phyloP scores from a whole-genome alignment of 441 rosid species.

The Gossypium davidsonii region DNA sequence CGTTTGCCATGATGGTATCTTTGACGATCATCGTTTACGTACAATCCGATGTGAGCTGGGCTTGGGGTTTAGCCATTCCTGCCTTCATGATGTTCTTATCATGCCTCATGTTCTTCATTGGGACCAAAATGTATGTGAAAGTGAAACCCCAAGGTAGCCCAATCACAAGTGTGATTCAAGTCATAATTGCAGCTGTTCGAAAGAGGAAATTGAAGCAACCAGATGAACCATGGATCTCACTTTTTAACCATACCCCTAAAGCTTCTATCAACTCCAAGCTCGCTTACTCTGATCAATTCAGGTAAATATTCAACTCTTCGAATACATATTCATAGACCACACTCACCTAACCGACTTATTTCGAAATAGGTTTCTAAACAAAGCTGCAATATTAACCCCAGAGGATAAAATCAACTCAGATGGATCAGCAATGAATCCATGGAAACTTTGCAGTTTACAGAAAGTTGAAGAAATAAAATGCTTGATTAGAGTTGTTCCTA shows the following conservation, averaged over 20 bases:
- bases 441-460: constrained; percentile 62
- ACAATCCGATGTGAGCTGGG: constrained; percentile 69
- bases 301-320: constrained; percentile 24
- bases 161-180: constrained; percentile 36
- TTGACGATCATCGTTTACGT: constrained; percentile 55
- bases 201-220: constrained; percentile 37
- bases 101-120: constrained; percentile 50
- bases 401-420: constrained; percentile 40
- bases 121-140: constrained; percentile 57
- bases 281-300: constrained; percentile 53
- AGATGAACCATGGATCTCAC: constrained; percentile 30
- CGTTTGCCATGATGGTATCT: constrained; percentile 57
- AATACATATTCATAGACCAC: background rate
- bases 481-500: constrained; percentile 48
- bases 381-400: constrained; percentile 52
- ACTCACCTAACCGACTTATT: too few relatives aligned
- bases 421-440: constrained; percentile 42
- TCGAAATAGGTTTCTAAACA: constrained; percentile 44
- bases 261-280: constrained; percentile 47
- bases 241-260: constrained; percentile 37
- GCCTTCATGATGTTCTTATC: constrained; percentile 58
- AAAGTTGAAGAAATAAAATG: constrained; percentile 70
- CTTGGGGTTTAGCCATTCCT: constrained; percentile 58
- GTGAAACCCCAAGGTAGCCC: constrained; percentile 66
- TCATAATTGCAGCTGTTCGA: constrained; percentile 44